Evolutionary conservation across 1,139 yeast genomes (phyloP), one percentile per base, ranked within the genome.

Genomic region (Geotrichum aggregatum): DNA sequence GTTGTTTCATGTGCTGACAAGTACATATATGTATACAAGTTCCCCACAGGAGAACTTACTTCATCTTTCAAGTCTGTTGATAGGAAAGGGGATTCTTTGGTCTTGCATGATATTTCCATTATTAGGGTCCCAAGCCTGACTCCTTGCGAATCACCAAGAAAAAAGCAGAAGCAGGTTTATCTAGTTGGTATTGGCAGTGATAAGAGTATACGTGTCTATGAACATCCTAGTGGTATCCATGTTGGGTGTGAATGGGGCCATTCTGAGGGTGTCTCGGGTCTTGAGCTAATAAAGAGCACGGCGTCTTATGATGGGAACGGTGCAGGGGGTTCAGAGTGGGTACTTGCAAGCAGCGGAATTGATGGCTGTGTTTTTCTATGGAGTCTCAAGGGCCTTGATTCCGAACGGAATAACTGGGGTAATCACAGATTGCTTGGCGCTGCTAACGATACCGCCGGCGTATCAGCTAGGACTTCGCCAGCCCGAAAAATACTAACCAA

Each of bases 241-340:
- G 45, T 79, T 11, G 73, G 78, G 11, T 71, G 76, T 0, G 77
- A 72, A 38, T 83, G 85, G 84, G 91, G 86, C 0, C 88, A 83
- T 59, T 79, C 83, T 58, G 87, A 82, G 45, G 67, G 76, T 1
- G 72, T 82, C 6, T 62, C 77, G 3, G 77, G 78, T 0, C 59
- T 83, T 13, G 59, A 69, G 1, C 59, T 64, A 59, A 47, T 63
- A 16, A 44, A 38, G 13, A 24, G 13, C 13, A n/a, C 40, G 7
- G 18, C 31, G 14, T 10, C 35, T 3, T 8, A 14, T 2, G 34
- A 8, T 28, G 24, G 21, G 1, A 54, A 60, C 5, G 54, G 61
- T 1, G 58, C 57, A 7, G 64, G 66, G 19, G 63, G 59, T 3
- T 43, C 55, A 11, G 56, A 54, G 10, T 39, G 53, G 43, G 56